These are phyloP conservation scores for Candida hungchunana DNA, from an alignment of 805 yeast genomes.

Conservation along the genomic window DNA sequence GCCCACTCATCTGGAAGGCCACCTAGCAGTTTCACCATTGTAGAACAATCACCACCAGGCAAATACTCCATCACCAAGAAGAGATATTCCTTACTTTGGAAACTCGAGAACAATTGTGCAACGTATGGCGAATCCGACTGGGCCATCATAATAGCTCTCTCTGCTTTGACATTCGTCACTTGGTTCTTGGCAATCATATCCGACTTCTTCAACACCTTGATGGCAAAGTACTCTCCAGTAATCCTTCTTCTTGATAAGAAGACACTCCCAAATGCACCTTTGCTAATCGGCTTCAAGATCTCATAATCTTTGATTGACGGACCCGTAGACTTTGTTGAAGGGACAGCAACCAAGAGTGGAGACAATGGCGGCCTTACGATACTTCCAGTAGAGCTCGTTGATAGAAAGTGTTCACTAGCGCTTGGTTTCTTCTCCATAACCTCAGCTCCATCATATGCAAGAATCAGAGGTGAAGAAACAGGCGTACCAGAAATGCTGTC, in stretches of 20 bases:
- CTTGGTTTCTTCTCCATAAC: constrained; percentile 26
- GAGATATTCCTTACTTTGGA: constrained; percentile 82
- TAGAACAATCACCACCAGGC: constrained; percentile 94
- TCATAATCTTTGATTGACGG: constrained; percentile 88
- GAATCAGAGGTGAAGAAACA: constrained; percentile 52
- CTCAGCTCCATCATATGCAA: constrained; percentile 39
- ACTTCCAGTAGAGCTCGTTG: constrained; percentile 17
- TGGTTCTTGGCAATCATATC: constrained; percentile 98
- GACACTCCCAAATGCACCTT: constrained; percentile 97
- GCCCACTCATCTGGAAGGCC: constrained; percentile 85
- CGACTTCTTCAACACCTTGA: constrained; percentile 83
- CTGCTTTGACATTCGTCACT: constrained; percentile 89
- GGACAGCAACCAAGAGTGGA: constrained; percentile 68
- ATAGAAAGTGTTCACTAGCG: constrained; percentile 25
- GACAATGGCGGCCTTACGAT: constrained; percentile 64
- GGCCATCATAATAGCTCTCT: constrained; percentile 96
- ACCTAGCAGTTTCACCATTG: constrained; percentile 77
- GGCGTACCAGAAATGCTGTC: constrained; percentile 38
- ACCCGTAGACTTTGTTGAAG: constrained; percentile 45
- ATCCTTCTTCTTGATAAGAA: constrained; percentile 75
- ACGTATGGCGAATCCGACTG: constrained; percentile 92
- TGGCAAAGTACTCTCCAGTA: constrained; percentile 94
- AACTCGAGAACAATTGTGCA: constrained; percentile 81
- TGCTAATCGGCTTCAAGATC: constrained; percentile 85
- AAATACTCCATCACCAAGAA: constrained; percentile 95